Evolutionary conservation across 257 asterid genomes (phyloP), one percentile per base, ranked within the genome.

Genomic region (Nemophila menziesii): DNA sequence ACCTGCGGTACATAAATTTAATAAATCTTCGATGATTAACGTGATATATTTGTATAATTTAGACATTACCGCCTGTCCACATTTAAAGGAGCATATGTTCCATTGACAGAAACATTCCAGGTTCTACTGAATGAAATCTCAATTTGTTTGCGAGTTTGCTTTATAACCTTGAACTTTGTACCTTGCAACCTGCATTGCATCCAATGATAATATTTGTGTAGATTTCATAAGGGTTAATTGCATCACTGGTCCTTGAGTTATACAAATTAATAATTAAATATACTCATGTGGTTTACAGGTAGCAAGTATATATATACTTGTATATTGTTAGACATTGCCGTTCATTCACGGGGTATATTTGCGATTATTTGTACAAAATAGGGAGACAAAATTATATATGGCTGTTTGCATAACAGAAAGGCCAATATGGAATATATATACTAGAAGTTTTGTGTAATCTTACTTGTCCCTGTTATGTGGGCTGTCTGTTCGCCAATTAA

Each of bases 101-200:
- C 49, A 26, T 41, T 55, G 21, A 44, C 49, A 22, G 62, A 54
- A 12, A 24, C 8, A 20, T 54, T 15, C 82, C 82, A 74, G 15
- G 17, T 62, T 14, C 54, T 59, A 11, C 60, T 62, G 56, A 80
- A 80, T 47, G 89, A 74, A 36, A 80, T 60, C 60, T 80, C 82
- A 9, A 51, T 48, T 45, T 66, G 73, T 15, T 69, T 55, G 11
- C 29, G 33, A 26, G 33, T 69, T 43, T 74, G 55, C 38, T 33
- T 38, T 22, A 74, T 47, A 3, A 77, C 44, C 46, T 67, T 60
- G 53, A 53, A 77, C 15, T 62, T 57, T 34, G 72, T 64, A 14
- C 85, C 84, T 12, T 4, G 0, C 11, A 80, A 55, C 45, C 93
- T 80, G 63, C 44, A 63, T 29, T 7, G 33, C 33, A 24, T 24